phyloP scores from a whole-genome alignment of 2,329 filamentous ascomycete genomes.

The Esteya vermicola region DNA sequence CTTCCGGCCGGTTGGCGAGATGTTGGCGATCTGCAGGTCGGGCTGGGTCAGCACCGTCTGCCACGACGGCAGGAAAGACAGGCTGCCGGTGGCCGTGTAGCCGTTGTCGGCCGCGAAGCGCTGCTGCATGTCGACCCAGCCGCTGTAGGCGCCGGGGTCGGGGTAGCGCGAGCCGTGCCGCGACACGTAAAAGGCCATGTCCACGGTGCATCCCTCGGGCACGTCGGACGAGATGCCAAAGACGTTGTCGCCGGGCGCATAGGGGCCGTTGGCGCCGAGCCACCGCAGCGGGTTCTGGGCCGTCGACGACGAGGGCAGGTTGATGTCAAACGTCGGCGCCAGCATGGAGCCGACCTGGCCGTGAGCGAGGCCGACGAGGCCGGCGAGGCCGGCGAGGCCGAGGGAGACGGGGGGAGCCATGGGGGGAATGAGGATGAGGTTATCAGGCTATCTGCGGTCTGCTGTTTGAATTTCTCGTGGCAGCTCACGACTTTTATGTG shows the following conservation, averaged over 20 bases:
- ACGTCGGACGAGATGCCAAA: constrained; percentile 37
- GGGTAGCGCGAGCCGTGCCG: constrained; percentile 51
- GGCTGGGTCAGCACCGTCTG: constrained; percentile 40
- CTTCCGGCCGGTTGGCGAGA: constrained; percentile 48
- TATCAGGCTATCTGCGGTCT: background rate
- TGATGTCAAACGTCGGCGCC: constrained; percentile 9
- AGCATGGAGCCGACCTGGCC: constrained; percentile 8
- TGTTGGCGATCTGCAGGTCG: constrained; percentile 38
- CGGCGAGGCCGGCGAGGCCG: constrained; percentile 4
- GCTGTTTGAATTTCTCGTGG: no score
- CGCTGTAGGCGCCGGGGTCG: constrained; percentile 42
- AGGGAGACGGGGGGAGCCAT: background rate
- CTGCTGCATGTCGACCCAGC: constrained; percentile 35
- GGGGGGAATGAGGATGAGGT: background rate
- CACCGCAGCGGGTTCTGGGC: constrained; percentile 25
- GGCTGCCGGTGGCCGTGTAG: constrained; percentile 35
- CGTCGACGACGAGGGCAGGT: constrained; percentile 12
- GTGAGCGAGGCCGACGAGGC: constrained; percentile 12
- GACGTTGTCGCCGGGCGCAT: constrained; percentile 30
- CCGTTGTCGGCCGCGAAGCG: constrained; percentile 33
- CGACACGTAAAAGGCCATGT: constrained; percentile 44
- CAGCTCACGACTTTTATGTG: no score
- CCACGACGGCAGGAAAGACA: constrained; percentile 46
- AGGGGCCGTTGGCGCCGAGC: constrained; percentile 39
- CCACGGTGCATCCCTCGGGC: constrained; percentile 41